Percentiles rank a stretch among this genome's conserved stretches.
These are phyloP conservation scores for Knoxdaviesia proteae DNA, from an alignment of 2,329 filamentous ascomycete species.

Conservation along the genomic window DNA sequence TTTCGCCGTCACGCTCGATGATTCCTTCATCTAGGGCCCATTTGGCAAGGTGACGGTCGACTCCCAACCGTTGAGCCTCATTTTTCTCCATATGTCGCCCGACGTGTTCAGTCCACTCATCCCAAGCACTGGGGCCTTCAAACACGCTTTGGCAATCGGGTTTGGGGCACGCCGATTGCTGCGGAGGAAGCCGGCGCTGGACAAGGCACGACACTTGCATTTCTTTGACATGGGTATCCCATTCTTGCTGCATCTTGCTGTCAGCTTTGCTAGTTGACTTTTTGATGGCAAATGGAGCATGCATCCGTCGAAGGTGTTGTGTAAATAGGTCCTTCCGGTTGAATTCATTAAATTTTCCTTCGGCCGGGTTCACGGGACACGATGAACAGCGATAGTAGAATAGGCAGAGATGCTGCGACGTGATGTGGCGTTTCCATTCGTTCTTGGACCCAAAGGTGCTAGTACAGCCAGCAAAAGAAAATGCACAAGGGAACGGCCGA, in stretches of 20 bases:
- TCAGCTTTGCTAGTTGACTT: conserved; percentile 35
- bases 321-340: conserved; percentile 94
- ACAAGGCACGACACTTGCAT: conserved; percentile 59
- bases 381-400: conserved; percentile 44
- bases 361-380: conserved; percentile 30
- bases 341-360: conserved; percentile 49
- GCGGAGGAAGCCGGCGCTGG: conserved; percentile 46
- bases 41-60: conserved; percentile 34
- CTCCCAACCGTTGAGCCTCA: conserved; percentile 33
- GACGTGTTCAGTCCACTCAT: conserved; percentile 81
- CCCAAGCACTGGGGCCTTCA: conserved; percentile 56
- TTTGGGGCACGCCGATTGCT: conserved; percentile 48
- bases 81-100: conserved; percentile 71
- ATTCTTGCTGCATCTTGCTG: conserved; percentile 36
- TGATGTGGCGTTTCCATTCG: conserved; percentile 92
- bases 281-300: conserved; percentile 48
- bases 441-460: conserved; percentile 86
- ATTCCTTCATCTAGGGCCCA: conserved; percentile 45
- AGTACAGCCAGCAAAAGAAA: conserved; percentile 62
- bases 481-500: conserved; percentile 65
- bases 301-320: conserved; percentile 87
- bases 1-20: conserved; percentile 30
- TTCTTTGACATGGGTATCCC: conserved; percentile 44
- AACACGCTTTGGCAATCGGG: conserved; percentile 53
- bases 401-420: conserved; percentile 65